phyloP scores from a whole-genome alignment of 768 basidiomycete genomes.

The Boletus edulis region DNA sequence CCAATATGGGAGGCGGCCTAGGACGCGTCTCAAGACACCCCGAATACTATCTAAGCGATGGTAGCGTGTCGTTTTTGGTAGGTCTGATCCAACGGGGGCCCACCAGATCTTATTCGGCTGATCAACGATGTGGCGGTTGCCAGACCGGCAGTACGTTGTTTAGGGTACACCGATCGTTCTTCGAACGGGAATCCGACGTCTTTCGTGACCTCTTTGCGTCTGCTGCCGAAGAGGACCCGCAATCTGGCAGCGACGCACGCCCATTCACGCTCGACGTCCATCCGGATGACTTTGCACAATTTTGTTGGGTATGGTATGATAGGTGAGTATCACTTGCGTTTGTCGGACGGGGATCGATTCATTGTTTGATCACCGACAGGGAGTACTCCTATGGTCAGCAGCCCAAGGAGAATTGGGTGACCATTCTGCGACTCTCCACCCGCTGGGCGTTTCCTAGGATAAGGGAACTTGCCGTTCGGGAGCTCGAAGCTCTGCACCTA shows the following conservation, averaged over 20 bases:
- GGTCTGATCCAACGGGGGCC: not conserved
- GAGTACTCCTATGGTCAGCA: conserved; percentile 54
- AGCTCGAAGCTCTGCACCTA: conserved; percentile 48
- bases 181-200: conserved; percentile 51
- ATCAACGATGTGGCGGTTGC: conserved; percentile 4
- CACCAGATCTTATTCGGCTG: not conserved
- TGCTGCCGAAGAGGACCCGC: conserved; percentile 29
- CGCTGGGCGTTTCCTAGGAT: conserved; percentile 57
- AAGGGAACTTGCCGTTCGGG: conserved; percentile 48
- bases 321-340: conserved; percentile 32
- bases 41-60: conserved; percentile 12
- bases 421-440: conserved; percentile 52
- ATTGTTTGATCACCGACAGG: conserved; percentile 29
- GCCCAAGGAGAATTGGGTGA: conserved; percentile 48
- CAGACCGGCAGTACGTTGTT: conserved; percentile 54
- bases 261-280: conserved; percentile 45
- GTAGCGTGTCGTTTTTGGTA: conserved; percentile 15
- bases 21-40: conserved; percentile 2
- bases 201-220: conserved; percentile 39
- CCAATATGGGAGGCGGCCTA: conserved; percentile 15
- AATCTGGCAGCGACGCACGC: conserved; percentile 33
- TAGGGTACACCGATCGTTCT: conserved; percentile 55
- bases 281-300: conserved; percentile 44
- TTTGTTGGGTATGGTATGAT: conserved; percentile 62
- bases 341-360: not conserved